Evolutionary conservation across 371 early-diverging fungal species (phyloP), one percentile per base, ranked within the genome.

Genomic region (Nematocida sp.): DNA sequence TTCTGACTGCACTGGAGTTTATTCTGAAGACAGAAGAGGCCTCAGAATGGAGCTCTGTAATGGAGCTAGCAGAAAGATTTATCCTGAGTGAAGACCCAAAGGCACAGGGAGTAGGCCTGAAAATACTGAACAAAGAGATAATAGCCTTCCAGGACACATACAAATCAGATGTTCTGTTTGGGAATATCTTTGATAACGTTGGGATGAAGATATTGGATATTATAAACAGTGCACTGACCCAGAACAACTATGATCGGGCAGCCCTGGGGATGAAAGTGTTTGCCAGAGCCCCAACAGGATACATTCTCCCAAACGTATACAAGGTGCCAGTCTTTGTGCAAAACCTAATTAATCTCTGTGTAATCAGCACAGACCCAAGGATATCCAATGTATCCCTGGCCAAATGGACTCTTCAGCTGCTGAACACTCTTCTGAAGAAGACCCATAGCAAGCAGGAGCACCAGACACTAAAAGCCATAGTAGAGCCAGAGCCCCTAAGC

Each of bases 361-460:
- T 51, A 27, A 43, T 70, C n/a, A 21, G 41, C 41, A 47, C 57
- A 25, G 31, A 41, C 29, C 32, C 78, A 13, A 54, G 47, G 47
- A 34, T 37, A n/a, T 75, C 54, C 29, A 48, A 41, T 34, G 37
- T 63, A 29, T 65, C 74, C 15, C 9, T 63, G 23, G 65, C 63
- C 15, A 81, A 83, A 53, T 80, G 80, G 83, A 60, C 81, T 1
- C 31, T 63, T 5, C 40, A 38, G 34, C 77, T 83, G 51, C 23
- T 83, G 21, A 75, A 77, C 60, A 81, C 77, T 46, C 54, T 65
- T 2, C 31, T 74, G 17, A 74, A 79, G 21, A 81, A 80, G 58
- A 80, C 78, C 1, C 31, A 76, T 40, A 83, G 78, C 55, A 83
- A 80, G 76, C 81, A 80, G 53, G 75, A 76, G 31, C 17, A 48